Conservation (phyloP, 495 filamentous ascomycete species). For the Talaromyces stipitatus region DNA sequence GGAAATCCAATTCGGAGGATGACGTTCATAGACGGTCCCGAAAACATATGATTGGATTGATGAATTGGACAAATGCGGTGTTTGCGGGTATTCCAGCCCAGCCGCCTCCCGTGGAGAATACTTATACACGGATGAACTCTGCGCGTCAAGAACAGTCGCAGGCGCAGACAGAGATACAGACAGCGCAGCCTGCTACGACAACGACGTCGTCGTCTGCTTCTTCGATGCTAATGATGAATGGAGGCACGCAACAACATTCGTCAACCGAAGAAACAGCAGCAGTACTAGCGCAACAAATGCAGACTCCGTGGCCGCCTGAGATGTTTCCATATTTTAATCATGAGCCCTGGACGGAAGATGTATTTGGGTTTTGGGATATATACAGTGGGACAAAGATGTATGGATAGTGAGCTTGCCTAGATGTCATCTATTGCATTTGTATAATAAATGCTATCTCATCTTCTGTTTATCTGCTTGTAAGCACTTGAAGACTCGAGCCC, state of each 20-base stretch:
- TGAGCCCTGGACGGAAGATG: constrained; percentile 8
- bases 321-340: constrained; percentile 9
- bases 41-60: background rate
- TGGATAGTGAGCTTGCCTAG: background rate
- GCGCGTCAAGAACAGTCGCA: background rate
- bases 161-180: background rate
- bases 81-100: background rate
- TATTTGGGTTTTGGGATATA: constrained; percentile 8
- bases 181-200: too few relatives aligned
- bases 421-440: background rate
- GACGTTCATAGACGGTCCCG: background rate
- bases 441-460: background rate
- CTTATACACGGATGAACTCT: background rate
- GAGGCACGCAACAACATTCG: background rate
- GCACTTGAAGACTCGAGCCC: background rate
- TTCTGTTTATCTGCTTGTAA: background rate
- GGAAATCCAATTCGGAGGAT: background rate
- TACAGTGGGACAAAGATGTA: background rate
- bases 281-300: background rate
- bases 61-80: background rate
- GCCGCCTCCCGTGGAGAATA: background rate
- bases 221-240: background rate
- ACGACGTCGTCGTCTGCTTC: background rate
- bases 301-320: background rate
- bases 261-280: background rate